phyloP scores from a whole-genome alignment of 2,329 filamentous ascomycete genomes.

The Leptographium procerum region DNA sequence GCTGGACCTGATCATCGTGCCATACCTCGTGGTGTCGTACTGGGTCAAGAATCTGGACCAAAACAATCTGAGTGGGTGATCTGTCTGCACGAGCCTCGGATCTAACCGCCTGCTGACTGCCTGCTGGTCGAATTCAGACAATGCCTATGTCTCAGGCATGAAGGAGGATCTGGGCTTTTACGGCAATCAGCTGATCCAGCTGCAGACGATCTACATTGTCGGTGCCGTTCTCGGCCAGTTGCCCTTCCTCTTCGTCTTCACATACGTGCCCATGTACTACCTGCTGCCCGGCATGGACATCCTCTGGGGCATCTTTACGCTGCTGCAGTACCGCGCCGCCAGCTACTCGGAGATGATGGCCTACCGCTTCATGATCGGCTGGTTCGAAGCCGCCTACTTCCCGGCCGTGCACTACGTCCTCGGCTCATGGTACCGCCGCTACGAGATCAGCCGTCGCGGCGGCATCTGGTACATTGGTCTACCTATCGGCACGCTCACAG shows the following conservation, averaged over 20 bases:
- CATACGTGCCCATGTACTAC: constrained; percentile 24
- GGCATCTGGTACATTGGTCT: constrained; percentile 51
- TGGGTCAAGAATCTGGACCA: constrained; percentile 43
- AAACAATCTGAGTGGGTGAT: constrained; percentile 23
- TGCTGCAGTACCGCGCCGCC: constrained; percentile 36
- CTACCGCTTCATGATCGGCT: constrained; percentile 41
- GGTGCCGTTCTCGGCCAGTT: constrained; percentile 26
- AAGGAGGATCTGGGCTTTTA: constrained; percentile 30
- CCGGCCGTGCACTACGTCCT: constrained; percentile 38
- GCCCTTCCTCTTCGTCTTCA: constrained; percentile 20
- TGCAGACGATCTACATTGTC: constrained; percentile 33
- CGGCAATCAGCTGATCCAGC: constrained; percentile 31
- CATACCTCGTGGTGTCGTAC: constrained; percentile 43
- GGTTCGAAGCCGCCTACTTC: constrained; percentile 41
- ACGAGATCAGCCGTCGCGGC: constrained; percentile 48
- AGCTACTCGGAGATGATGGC: constrained; percentile 28
- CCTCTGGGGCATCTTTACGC: constrained; percentile 10
- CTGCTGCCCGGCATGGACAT: constrained; percentile 20
- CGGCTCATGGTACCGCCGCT: constrained; percentile 45
- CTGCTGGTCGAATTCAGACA: no score
- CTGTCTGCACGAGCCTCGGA: no score
- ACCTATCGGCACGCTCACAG: constrained; percentile 29
- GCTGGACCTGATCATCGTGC: constrained; percentile 43
- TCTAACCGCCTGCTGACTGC: no score
- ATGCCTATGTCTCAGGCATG: constrained; percentile 37